Base-by-base conservation (phyloP, 2,329 filamentous ascomycete genomes). In the Dothideomycetes sp. region DNA sequence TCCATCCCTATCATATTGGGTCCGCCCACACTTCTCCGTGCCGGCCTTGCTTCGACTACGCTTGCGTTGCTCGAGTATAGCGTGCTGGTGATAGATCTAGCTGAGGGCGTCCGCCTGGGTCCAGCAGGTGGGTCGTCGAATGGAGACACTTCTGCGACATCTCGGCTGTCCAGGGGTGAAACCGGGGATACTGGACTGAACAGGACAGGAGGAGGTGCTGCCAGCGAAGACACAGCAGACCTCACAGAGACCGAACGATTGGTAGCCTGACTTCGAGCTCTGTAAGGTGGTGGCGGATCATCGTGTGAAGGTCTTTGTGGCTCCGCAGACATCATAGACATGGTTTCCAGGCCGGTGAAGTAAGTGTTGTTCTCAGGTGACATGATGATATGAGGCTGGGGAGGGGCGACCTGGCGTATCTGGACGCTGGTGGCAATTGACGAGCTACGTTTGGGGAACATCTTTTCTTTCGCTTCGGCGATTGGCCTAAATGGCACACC, bases 311-410 rank as follows among this genome's bases (percentile, higher is more conserved):
- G 22, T 27, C 12, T 12, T 27, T 27, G 22, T 12, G 22, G 22
- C 16, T 43, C 41, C 2, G 31, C 40, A 4, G 40, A 42, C 15
- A 34, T 31, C 24, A 38, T 16, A 1, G 34, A 37, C 9, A 38
- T 37, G 3, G 40, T 42, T 19, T 43, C 41, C n/a, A 43, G 27
- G 3, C 41, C 41, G 27, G 41, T 39, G 18, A 43, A 43, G 33
- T 43, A 43, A 19, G 41, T 39, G 14, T 35, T 19, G 19, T 43
- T 43, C 11, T 36, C 34, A 19, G 36, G 31, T 12, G 40, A 37
- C 8, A 19, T 37, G 19, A 42, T 19, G 14, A 41, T 8, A 27
- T 27, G 22, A 27, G 22, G 22, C 12, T 27, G 22, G 7, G 22
- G 22, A 7, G 22, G 22, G 12, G 7, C 22, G 3, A 37, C 32